Evolutionary conservation across 768 basidiomycete genomes (phyloP), one percentile per base, ranked within the genome.

Genomic region (Tricholoma terreum): DNA sequence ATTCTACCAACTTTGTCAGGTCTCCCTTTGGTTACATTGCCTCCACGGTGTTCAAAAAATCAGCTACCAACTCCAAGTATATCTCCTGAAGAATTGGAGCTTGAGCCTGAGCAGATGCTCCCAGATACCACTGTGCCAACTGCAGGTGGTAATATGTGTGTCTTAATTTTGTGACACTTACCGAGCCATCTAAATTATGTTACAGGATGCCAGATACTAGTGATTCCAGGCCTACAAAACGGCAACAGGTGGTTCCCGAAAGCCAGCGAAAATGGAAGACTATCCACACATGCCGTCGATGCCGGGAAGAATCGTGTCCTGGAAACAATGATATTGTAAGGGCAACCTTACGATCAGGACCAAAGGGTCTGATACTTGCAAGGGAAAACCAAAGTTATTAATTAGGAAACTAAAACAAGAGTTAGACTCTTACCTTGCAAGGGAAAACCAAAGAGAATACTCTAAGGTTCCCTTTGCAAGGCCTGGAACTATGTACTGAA

Each of bases 131-230:
- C 35, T 36, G 9, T 36, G 35, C 35, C 10, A 12, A 36, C 35
- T 36, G 35, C 35, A 36, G 35, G 35, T 36, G 35, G 35, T 36
- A 12, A 6, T 36, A 36, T 12, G 35, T 36, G 35, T 36, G 35
- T 36, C 35, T 36, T 36, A 36, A 36, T 10, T 36, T 36, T 36
- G 35, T 36, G 12, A 36, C 19, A 6, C 65, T 40, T 22, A 22
- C 33, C 38, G 48, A 67, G 4, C 62, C 60, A 14, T 63, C 65
- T 12, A 59, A 42, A 15, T 45, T 19, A 12, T 53, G 43, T 35
- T 67, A 56, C 14, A 48, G 17, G 2, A 36, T 36, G 6, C 35
- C 35, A 36, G 12, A 36, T 36, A 36, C 35, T 36, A 36, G 35
- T 36, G 35, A 36, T 36, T 12, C 35, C 42, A 43, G n/a, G n/a